Conservation (phyloP, 352 stramenopile genomes). For the Globisporangium lucens region DNA sequence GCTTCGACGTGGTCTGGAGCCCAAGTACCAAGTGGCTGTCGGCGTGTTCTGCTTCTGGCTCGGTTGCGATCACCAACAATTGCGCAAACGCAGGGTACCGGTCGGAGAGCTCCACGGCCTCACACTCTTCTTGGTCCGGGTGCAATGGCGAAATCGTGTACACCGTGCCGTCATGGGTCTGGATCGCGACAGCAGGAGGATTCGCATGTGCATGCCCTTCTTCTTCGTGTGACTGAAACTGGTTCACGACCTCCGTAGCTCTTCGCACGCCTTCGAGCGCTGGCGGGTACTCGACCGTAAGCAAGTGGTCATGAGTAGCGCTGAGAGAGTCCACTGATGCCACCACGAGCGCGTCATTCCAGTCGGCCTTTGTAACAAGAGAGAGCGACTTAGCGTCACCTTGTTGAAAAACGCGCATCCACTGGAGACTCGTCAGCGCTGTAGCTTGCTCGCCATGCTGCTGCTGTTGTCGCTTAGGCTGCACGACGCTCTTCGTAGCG, state of each 20-base stretch:
- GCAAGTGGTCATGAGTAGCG: background rate
- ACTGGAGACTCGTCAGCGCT: slow-evolving; percentile 28
- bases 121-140: background rate
- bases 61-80: slow-evolving; percentile 25
- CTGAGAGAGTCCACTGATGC: background rate
- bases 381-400: slow-evolving; percentile 16
- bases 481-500: slow-evolving; percentile 1
- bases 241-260: slow-evolving; percentile 8
- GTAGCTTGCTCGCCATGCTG: background rate
- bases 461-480: background rate
- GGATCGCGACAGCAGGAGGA: slow-evolving; percentile 21
- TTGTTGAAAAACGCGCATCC: slow-evolving; percentile 21
- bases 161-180: slow-evolving; percentile 40
- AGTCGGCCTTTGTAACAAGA: slow-evolving; percentile 30
- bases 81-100: slow-evolving; percentile 35
- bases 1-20: slow-evolving; percentile 35
- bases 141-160: slow-evolving; percentile 20
- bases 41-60: slow-evolving; percentile 2
- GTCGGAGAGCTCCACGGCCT: slow-evolving; percentile 12
- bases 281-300: slow-evolving; percentile 13
- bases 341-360: slow-evolving; percentile 30
- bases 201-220: background rate
- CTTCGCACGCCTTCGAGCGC: slow-evolving; percentile 15
- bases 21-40: slow-evolving; percentile 34
- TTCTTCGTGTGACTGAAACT: background rate